These are phyloP conservation scores for Oryza meyeriana DNA, from an alignment of 176 grass and related monocot genomes.

Conservation along the genomic window DNA sequence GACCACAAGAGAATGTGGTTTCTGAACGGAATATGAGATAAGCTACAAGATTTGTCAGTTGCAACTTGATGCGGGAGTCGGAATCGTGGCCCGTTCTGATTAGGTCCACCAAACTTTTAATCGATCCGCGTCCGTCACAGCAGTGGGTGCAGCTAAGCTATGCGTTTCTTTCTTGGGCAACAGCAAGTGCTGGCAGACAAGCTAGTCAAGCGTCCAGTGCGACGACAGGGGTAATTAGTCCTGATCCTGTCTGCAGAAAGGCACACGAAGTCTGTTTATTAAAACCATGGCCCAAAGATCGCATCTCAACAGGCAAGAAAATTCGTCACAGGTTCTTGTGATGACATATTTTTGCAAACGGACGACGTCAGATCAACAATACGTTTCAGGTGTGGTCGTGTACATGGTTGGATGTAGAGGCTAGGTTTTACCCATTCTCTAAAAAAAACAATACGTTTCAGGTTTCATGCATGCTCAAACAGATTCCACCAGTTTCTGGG, in stretches of 20 bases:
- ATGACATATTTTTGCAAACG: background rate
- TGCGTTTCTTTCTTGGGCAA: background rate
- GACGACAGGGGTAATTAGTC: constrained; percentile 7
- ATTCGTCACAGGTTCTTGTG: background rate
- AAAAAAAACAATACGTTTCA: too few species aligned
- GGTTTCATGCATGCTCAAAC: too few species aligned
- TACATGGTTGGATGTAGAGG: too few species aligned
- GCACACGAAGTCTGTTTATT: background rate
- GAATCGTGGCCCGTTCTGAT: background rate
- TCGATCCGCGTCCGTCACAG: background rate
- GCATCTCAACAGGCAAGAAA: background rate
- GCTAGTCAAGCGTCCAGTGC: background rate
- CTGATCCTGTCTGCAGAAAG: constrained; percentile 34
- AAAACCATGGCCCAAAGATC: background rate
- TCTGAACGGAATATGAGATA: constrained; percentile 9
- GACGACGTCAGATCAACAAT: background rate
- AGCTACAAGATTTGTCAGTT: constrained; percentile 2
- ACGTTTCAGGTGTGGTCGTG: too few species aligned
- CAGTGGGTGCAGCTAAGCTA: constrained; percentile 2
- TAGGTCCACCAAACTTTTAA: background rate
- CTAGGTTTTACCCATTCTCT: too few species aligned
- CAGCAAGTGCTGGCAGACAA: constrained; percentile 20
- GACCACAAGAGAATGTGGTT: background rate
- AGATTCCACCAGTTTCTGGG: background rate
- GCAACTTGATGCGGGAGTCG: background rate